A percentile compares a stretch with the other conserved stretches of the same genome.
These are phyloP conservation scores for Suillus variegatus DNA, from an alignment of 768 basidiomycete genomes.

Conservation along the genomic window DNA sequence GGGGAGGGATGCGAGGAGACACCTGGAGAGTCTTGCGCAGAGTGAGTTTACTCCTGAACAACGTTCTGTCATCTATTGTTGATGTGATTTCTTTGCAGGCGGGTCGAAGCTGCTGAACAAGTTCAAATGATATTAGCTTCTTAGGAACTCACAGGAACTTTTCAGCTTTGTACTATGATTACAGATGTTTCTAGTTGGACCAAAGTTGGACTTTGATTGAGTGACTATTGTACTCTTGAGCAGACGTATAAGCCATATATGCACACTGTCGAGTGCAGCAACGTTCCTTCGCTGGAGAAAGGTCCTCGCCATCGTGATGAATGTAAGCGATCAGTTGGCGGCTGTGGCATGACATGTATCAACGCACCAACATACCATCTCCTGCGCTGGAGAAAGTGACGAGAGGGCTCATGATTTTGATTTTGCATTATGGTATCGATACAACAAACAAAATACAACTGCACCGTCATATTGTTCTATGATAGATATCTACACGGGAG, in stretches of 20 bases:
- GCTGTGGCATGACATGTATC: neutral
- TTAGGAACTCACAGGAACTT: neutral
- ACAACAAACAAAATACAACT: too few species aligned
- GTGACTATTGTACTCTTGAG: too few species aligned
- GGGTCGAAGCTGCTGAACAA: constrained; percentile 17
- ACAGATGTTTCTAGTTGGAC: neutral
- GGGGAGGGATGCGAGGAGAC: constrained; percentile 49
- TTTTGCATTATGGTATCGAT: too few species aligned
- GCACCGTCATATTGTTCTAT: too few species aligned
- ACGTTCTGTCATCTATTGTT: constrained; percentile 4
- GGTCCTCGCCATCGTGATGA: neutral
- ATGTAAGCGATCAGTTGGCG: neutral
- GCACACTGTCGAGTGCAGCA: neutral
- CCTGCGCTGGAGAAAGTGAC: neutral
- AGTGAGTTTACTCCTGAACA: constrained; percentile 41
- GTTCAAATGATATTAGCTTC: constrained; percentile 8
- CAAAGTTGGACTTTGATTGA: too few species aligned
- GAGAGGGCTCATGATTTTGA: neutral
- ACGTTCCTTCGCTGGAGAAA: neutral
- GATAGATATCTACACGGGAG: too few species aligned
- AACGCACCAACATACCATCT: neutral
- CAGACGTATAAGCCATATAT: neutral
- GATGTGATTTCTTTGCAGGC: constrained; percentile 3
- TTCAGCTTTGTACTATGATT: neutral
- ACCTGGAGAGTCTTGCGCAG: constrained; percentile 52